Conservation (phyloP, 306 rosid genomes). For the Rosa persica region DNA sequence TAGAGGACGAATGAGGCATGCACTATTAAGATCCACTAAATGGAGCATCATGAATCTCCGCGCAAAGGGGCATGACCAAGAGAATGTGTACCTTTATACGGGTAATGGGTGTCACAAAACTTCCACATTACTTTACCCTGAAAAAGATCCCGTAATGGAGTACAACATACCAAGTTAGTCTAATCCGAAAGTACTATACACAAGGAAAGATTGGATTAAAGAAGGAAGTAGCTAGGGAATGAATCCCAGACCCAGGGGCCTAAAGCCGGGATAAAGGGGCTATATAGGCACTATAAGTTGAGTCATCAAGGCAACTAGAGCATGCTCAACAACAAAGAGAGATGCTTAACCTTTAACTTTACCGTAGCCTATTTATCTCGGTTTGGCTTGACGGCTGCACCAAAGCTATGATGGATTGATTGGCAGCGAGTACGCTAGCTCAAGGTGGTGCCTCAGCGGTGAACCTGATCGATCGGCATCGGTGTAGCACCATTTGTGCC, state of each 20-base stretch:
- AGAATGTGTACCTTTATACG: constrained; percentile 20
- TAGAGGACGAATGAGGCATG: constrained; percentile 41
- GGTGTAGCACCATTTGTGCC: too few species aligned
- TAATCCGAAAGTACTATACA: constrained; percentile 32
- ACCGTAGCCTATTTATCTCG: too few species aligned
- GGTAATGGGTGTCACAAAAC: constrained; percentile 33
- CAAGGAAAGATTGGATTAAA: constrained; percentile 1
- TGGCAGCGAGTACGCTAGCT: not conserved
- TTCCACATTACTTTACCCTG: constrained; percentile 40
- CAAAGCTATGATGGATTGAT: too few species aligned
- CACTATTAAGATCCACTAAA: constrained; percentile 65
- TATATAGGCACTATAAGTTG: not conserved
- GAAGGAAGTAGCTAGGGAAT: not conserved
- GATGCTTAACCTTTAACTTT: not conserved
- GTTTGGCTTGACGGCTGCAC: not conserved
- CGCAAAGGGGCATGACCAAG: constrained; percentile 37
- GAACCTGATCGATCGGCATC: not conserved
- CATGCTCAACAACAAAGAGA: not conserved
- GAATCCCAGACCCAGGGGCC: not conserved
- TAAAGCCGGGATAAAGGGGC: not conserved
- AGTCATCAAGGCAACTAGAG: not conserved
- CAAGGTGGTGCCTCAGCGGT: not conserved
- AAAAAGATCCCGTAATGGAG: constrained; percentile 33
- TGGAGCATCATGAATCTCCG: constrained; percentile 64
- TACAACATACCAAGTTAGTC: constrained; percentile 39